Evolutionary conservation across 2,329 filamentous ascomycete genomes (phyloP).

Genomic region (Seiridium unicorne): DNA sequence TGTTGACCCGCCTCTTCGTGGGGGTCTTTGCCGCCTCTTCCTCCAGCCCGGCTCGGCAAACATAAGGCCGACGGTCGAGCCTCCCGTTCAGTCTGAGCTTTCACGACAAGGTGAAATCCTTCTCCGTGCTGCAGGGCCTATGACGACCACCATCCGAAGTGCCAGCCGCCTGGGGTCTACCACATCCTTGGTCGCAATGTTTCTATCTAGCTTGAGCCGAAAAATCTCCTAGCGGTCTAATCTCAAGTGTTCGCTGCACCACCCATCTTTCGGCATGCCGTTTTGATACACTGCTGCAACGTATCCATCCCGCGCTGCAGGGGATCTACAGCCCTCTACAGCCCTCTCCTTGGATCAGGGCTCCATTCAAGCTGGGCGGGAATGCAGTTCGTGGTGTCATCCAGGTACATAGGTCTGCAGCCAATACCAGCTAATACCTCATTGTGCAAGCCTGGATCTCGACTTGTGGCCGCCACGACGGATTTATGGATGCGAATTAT

Average conservation of each 20-base stretch:
- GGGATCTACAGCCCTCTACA: not conserved
- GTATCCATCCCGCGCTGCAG: constrained; percentile 2
- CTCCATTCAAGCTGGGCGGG: not conserved
- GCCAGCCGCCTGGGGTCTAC: not conserved
- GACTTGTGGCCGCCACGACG: not conserved
- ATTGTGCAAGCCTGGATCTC: not conserved
- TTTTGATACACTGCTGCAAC: constrained; percentile 4
- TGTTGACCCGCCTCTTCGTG: not conserved
- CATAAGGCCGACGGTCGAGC: not conserved
- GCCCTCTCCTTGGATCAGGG: not conserved
- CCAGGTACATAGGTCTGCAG: not conserved
- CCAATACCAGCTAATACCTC: not conserved
- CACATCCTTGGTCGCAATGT: not conserved
- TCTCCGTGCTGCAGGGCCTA: not conserved
- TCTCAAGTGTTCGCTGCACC: not conserved
- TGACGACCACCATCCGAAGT: not conserved
- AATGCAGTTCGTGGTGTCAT: constrained; percentile 4
- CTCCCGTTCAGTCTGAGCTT: not conserved
- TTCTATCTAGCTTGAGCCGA: not conserved
- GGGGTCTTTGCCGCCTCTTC: not conserved
- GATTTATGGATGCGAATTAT: not conserved
- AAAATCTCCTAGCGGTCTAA: not conserved
- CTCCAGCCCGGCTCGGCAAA: not conserved
- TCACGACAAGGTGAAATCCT: not conserved
- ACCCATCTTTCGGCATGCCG: constrained; percentile 1